Evolutionary conservation across 1,139 yeast species (phyloP), one percentile per base, ranked within the genome.

Genomic region (Zhuliangozyma blackwelliae): DNA sequence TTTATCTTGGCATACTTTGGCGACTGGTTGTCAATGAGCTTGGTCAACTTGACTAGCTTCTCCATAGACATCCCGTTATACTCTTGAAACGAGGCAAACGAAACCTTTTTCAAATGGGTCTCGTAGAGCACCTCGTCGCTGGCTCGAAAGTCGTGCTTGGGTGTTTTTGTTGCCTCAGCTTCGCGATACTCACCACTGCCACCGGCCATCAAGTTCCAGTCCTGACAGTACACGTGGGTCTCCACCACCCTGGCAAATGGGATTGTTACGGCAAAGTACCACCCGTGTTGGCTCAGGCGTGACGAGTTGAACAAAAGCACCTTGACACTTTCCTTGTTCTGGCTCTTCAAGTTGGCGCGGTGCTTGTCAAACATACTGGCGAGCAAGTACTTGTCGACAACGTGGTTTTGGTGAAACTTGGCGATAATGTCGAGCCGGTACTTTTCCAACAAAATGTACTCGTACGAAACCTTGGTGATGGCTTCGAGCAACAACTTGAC

Each of bases 241-340:
- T 69, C 75, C 36, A 63, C 44, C 1, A 69, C 57, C 30, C 66
- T 47, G 10, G 65, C 50, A 46, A 66, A 70, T 5, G 76, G 76
- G 1, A 55, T 43, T 0, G 68, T 55, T 0, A 63, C 40, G 1
- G 73, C 57, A 38, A 68, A 45, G 39, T 55, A 63, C 75, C 75
- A 69, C 1, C 67, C 51, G 45, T 59, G 63, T 40, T 65, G 68
- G 4, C 59, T 52, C 43, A 70, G 63, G 44, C 54, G 65, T 31
- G 54, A 51, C 3, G 60, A 51, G 43, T 68, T 70, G 47, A 48
- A 68, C 12, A 63, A 39, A 33, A 70, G 49, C 0, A 68, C 64
- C 39, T 66, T 68, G 5, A 59, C 50, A 29, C 55, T 50, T 25
- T 45, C 51, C 6, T 38, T 40, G 11, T 37, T 41, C 12, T 41